Evolutionary conservation across 129 eudicot species (phyloP), one percentile per base, ranked within the genome.

Genomic region (Apium graveolens): DNA sequence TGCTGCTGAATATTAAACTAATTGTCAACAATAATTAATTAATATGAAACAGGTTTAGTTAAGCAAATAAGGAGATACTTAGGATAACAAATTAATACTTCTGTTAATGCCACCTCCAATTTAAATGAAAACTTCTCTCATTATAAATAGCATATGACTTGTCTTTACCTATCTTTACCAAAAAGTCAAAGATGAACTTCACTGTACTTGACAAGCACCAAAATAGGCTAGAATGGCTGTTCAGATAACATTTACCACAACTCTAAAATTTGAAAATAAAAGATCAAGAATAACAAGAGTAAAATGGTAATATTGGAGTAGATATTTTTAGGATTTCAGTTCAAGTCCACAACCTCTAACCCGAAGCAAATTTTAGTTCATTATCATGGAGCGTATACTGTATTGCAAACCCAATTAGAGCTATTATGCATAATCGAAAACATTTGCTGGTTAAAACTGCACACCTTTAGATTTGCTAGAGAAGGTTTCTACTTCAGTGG

Each of bases 381-480:
- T 44, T 44, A 44, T 44, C 20, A 53, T 62, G 12, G 5, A 68
- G 24, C 1, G 20, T 10, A 14, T 69, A 6, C 5, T 20, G 6
- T 70, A 34, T 37, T 5, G 0, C 37, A 35, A 37, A 70, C 21
- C 7, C 27, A 70, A 34, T 12, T 18, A 70, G 46, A 37, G 72
- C 48, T 44, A 44, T 44, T 44, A 44, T 12, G 48, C 48, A 0
- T 44, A 16, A 11, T 0, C 11, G 17, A 44, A 44, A 84, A 11
- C 24, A 43, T 70, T 7, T 18, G 27, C 20, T 18, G 27, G 68
- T 60, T 0, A 9, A 70, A 68, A 24, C 45, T 74, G 80, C 86
- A 83, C 69, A 94, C 98, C 98, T 90, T 95, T 95, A 29, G 96
- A 43, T 86, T 94, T 94, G 87, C 31, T 85, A 42, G 91, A 82